Evolutionary conservation across 768 basidiomycete species (phyloP).

Genomic region (Boletus sensibilis): DNA sequence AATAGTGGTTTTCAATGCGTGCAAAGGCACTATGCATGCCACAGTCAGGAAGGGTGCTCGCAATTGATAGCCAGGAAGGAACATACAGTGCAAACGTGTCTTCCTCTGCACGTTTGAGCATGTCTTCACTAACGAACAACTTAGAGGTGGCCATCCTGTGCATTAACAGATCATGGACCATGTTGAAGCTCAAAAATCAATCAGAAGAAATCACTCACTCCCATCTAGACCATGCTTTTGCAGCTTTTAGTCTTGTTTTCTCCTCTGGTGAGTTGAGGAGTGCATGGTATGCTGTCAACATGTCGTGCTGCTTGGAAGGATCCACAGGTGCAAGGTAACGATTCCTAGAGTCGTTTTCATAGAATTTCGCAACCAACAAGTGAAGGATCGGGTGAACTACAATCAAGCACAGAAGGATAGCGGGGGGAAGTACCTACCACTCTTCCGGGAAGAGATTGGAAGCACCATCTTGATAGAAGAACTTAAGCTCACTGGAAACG

Average conservation of each 20-base stretch:
- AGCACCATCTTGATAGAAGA: conserved; percentile 90
- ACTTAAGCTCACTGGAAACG: conserved; percentile 64
- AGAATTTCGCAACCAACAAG: not conserved
- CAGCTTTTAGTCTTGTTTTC: conserved; percentile 60
- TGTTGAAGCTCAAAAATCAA: not conserved
- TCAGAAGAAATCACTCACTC: conserved; percentile 57
- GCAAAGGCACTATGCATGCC: conserved; percentile 66
- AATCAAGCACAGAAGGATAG: not conserved
- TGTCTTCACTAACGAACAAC: conserved; percentile 64
- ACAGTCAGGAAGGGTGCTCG: conserved; percentile 6
- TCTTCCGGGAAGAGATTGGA: conserved; percentile 85
- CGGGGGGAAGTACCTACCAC: conserved; percentile 49
- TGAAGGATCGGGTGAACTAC: not conserved
- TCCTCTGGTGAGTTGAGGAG: conserved; percentile 75
- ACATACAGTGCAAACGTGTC: conserved; percentile 76
- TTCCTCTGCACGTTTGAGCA: conserved; percentile 65
- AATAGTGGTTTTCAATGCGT: conserved; percentile 89
- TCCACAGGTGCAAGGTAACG: conserved; percentile 81
- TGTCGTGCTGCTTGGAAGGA: conserved; percentile 71
- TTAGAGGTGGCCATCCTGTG: conserved; percentile 80
- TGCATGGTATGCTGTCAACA: conserved; percentile 81
- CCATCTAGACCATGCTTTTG: conserved; percentile 88
- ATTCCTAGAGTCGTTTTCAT: conserved; percentile 52
- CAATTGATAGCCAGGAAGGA: not conserved
- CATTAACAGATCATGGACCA: not conserved